These are phyloP conservation scores for Scheffersomyces lignicola DNA, from an alignment of 1,139 yeast genomes.

Conservation along the genomic window DNA sequence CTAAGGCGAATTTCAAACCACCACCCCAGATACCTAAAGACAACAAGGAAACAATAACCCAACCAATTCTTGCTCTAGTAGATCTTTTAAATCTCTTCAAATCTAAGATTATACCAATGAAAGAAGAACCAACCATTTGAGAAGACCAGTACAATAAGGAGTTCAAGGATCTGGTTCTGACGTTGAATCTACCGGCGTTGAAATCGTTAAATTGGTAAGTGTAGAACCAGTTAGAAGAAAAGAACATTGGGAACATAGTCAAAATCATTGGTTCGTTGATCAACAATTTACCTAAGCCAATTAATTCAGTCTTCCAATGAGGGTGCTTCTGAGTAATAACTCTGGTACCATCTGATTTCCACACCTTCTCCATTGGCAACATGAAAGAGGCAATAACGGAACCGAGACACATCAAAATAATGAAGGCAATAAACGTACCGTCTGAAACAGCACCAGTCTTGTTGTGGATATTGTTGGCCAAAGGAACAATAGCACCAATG, in stretches of 20 bases:
- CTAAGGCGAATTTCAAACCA: constrained; percentile 53
- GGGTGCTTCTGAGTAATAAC: constrained; percentile 49
- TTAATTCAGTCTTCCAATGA: constrained; percentile 46
- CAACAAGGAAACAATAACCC: constrained; percentile 37
- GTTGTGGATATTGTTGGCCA: constrained; percentile 48
- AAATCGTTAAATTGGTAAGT: constrained; percentile 62
- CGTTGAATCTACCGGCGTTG: constrained; percentile 56
- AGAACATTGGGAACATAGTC: constrained; percentile 59
- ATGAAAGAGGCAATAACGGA: constrained; percentile 44
- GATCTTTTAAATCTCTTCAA: constrained; percentile 40
- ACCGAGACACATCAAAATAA: constrained; percentile 55
- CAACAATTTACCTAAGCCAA: constrained; percentile 40
- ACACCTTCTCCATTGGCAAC: constrained; percentile 52
- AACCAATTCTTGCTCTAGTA: constrained; percentile 49
- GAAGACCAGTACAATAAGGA: constrained; percentile 60
- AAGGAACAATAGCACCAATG: constrained; percentile 56
- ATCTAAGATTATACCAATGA: constrained; percentile 52
- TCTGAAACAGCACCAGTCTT: constrained; percentile 40
- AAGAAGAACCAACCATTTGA: constrained; percentile 58
- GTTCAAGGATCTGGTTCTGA: constrained; percentile 61
- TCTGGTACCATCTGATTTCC: constrained; percentile 52
- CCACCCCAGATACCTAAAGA: constrained; percentile 63
- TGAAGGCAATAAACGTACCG: constrained; percentile 59
- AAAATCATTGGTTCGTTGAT: constrained; percentile 47
- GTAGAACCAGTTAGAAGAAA: constrained; percentile 65